A percentile compares a stretch with the other conserved stretches of the same genome.
These are phyloP conservation scores for Urochloa ruziziensis DNA, from an alignment of 176 grass and related monocot genomes.

Conservation along the genomic window DNA sequence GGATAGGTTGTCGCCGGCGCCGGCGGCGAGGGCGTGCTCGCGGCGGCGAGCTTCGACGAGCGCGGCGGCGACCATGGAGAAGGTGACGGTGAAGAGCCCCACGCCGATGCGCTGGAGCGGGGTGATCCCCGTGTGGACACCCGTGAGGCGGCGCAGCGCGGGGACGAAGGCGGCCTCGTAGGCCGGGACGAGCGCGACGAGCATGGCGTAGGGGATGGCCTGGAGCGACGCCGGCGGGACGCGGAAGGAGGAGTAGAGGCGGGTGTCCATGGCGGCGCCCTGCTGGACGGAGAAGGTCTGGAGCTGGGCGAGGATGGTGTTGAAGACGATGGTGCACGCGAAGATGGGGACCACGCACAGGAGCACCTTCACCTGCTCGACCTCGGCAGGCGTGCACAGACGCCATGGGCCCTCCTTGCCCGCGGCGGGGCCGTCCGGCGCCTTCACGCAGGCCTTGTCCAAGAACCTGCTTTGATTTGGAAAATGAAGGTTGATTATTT, in stretches of 20 bases:
- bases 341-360: slow-evolving; percentile 82
- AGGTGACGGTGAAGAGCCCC: slow-evolving; percentile 71
- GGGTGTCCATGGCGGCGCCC: slow-evolving; percentile 64
- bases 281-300: slow-evolving; percentile 95
- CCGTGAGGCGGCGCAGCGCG: slow-evolving; percentile 56
- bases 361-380: slow-evolving; percentile 81
- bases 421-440: slow-evolving; percentile 8
- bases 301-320: slow-evolving; percentile 83
- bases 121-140: slow-evolving; percentile 55
- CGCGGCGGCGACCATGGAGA: slow-evolving; percentile 82
- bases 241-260: slow-evolving; percentile 43
- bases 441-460: slow-evolving; percentile 79
- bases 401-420: slow-evolving; percentile 60
- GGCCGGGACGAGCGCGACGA: slow-evolving; percentile 57
- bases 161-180: slow-evolving; percentile 74
- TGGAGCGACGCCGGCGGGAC: slow-evolving; percentile 77
- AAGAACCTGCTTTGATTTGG: slow-evolving; percentile 45
- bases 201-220: slow-evolving; percentile 70
- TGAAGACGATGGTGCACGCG: slow-evolving; percentile 87
- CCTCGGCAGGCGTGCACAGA: slow-evolving; percentile 59
- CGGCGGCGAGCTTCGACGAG: slow-evolving; percentile 50
- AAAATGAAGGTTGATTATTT: background rate
- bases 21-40: background rate
- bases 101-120: slow-evolving; percentile 83
- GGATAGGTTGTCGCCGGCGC: background rate